Percentiles rank a stretch among this genome's conserved stretches.
Evolutionary conservation across 257 asterid species (phyloP).

Genomic region (Coffea canephora): DNA sequence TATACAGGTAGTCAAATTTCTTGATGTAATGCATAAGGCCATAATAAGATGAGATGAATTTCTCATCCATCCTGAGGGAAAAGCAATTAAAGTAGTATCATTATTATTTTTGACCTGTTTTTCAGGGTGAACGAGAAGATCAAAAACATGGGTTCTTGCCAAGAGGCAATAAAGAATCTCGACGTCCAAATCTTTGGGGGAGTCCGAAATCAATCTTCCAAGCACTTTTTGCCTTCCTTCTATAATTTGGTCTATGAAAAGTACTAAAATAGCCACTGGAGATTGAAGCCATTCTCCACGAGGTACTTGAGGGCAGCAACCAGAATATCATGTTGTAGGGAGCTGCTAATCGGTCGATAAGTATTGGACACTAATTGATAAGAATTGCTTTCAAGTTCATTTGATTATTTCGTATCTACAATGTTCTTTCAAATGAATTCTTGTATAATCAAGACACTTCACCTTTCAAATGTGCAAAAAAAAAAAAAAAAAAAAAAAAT

Average conservation of each 20-base stretch:
- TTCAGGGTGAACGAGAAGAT: conserved; percentile 65
- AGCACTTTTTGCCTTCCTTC: conserved; percentile 72
- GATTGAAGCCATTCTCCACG: neutral
- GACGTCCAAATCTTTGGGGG: conserved; percentile 38
- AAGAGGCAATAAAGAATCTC: conserved; percentile 42
- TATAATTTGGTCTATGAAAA: conserved; percentile 24
- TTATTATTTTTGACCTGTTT: neutral
- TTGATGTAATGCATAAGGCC: neutral
- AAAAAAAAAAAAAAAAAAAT: no score
- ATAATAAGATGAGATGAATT: neutral
- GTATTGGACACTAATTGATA: neutral
- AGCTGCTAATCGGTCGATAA: neutral
- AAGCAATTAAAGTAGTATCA: no score
- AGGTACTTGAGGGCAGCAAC: neutral
- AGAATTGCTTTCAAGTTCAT: conserved; percentile 10
- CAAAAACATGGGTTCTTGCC: conserved; percentile 40
- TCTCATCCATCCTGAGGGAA: neutral
- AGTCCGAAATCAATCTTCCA: conserved; percentile 65
- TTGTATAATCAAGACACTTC: neutral
- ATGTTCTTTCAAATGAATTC: conserved; percentile 7
- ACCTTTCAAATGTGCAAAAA: no score
- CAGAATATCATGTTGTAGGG: neutral
- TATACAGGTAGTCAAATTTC: conserved; percentile 40
- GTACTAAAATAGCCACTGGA: neutral
- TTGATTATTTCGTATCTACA: conserved; percentile 10